Evolutionary conservation across 169 alveolate species (phyloP).

Genomic region (Perkinsus marinus): DNA sequence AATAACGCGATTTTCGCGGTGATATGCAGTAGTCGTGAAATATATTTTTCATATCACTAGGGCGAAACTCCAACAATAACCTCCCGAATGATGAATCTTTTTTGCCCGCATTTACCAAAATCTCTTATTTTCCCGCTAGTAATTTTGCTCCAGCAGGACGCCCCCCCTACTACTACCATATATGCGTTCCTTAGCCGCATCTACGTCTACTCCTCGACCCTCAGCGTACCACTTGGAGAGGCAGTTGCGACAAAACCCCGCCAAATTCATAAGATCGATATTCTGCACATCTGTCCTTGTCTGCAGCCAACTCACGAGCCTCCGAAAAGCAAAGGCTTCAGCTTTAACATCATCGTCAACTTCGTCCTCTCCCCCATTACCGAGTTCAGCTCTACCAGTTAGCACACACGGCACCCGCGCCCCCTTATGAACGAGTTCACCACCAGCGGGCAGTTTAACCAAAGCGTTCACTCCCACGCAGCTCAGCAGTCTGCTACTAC

Average conservation of each 20-base stretch:
- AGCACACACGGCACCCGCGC: background rate
- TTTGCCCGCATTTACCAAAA: too few relatives aligned
- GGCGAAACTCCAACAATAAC: too few relatives aligned
- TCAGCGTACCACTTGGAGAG: background rate
- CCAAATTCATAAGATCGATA: background rate
- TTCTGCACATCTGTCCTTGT: background rate
- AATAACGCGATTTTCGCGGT: too few relatives aligned
- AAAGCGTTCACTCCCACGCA: conserved; percentile 28
- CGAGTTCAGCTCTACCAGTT: background rate
- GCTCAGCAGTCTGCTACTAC: conserved; percentile 29
- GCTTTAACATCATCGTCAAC: background rate
- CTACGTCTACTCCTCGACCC: background rate
- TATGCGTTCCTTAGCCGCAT: background rate
- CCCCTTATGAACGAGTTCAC: background rate
- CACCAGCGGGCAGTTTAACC: conserved; percentile 23
- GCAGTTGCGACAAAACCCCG: background rate
- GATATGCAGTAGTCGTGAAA: too few relatives aligned
- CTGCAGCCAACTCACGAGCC: background rate
- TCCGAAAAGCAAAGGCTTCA: background rate
- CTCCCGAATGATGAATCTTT: too few relatives aligned
- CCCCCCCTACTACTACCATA: background rate
- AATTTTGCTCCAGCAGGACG: background rate
- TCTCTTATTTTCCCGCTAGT: too few relatives aligned
- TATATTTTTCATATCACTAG: too few relatives aligned
- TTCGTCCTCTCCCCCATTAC: background rate